Evolutionary conservation across 371 early-diverging fungal species (phyloP).

Genomic region (Lichtheimia corymbifera): DNA sequence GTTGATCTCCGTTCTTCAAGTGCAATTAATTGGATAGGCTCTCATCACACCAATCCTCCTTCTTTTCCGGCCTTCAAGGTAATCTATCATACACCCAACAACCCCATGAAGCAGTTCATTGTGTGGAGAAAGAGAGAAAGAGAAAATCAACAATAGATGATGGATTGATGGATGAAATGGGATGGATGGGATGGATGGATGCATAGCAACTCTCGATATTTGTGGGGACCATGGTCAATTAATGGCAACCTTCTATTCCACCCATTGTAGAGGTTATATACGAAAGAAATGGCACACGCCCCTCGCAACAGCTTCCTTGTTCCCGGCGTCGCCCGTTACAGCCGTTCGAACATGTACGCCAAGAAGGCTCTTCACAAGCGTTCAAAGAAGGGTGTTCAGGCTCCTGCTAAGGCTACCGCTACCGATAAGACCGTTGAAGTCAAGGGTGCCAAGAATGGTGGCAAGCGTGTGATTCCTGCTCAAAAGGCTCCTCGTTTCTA

Average conservation of each 20-base stretch:
- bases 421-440: slow-evolving; percentile 74
- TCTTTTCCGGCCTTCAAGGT: no score
- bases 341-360: slow-evolving; percentile 80
- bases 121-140: no score
- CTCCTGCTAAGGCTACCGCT: slow-evolving; percentile 52
- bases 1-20: no score
- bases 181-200: slow-evolving; percentile 23
- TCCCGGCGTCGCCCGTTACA: slow-evolving; percentile 82
- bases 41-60: no score
- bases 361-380: slow-evolving; percentile 86
- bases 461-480: slow-evolving; percentile 73
- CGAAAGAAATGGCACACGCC: slow-evolving; percentile 57
- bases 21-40: no score
- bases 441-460: slow-evolving; percentile 86
- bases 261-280: slow-evolving; percentile 7
- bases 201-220: not conserved
- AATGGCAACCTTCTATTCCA: not conserved
- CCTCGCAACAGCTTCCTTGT: slow-evolving; percentile 79
- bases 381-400: slow-evolving; percentile 59
- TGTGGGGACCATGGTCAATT: not conserved
- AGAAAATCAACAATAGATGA: no score
- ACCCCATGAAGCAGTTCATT: no score
- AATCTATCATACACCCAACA: no score
- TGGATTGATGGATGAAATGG: no score
- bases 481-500: slow-evolving; percentile 81